Conservation (phyloP, 257 asterid species). For the Solanum etuberosum region DNA sequence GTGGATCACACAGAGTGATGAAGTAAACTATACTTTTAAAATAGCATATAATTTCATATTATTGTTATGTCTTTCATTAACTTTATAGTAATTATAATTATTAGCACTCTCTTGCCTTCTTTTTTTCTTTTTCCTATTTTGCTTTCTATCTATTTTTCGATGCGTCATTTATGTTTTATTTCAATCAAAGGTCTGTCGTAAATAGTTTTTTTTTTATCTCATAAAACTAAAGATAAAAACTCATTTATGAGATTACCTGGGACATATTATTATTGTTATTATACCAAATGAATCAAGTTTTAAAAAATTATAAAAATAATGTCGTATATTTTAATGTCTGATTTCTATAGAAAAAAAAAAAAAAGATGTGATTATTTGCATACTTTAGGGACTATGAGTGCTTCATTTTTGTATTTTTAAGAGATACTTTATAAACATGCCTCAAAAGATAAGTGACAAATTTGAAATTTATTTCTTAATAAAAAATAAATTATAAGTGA, state of each 20-base stretch:
- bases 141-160: background rate
- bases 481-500: background rate
- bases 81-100: background rate
- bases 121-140: background rate
- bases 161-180: background rate
- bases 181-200: background rate
- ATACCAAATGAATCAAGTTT: background rate
- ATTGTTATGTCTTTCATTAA: background rate
- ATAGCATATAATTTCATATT: background rate
- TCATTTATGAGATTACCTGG: background rate
- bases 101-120: background rate
- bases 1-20: background rate
- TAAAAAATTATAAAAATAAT: background rate
- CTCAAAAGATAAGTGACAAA: background rate
- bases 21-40: background rate
- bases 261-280: background rate
- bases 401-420: background rate
- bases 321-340: background rate
- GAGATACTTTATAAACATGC: background rate
- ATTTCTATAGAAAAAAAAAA: background rate
- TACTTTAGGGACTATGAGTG: background rate
- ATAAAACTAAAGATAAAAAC: background rate
- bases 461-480: background rate
- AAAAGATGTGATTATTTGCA: background rate
- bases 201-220: background rate